phyloP scores from a whole-genome alignment of 2,329 filamentous ascomycete species.

The Pseudogymnoascus sp. region DNA sequence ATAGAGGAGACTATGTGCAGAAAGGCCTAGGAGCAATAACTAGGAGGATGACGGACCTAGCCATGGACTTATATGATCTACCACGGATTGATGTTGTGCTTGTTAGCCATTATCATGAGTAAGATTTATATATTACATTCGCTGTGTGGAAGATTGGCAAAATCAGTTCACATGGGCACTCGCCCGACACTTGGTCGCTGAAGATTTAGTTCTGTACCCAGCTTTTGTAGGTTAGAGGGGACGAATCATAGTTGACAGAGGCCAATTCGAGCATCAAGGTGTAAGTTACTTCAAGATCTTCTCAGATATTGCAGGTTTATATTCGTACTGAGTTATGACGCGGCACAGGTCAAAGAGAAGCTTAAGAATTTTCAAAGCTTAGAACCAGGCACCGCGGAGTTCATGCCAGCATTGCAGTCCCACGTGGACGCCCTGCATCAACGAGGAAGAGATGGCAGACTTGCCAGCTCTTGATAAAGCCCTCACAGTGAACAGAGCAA shows the following conservation, averaged over 20 bases:
- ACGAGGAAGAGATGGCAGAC: neutral
- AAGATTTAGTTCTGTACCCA: conserved; percentile 45
- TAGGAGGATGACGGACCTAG: conserved; percentile 47
- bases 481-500: neutral
- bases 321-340: neutral
- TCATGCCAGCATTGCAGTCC: conserved; percentile 34
- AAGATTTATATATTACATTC: too few species aligned
- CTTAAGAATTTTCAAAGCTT: conserved; percentile 43
- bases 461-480: neutral
- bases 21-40: conserved; percentile 53
- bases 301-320: neutral
- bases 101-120: conserved; percentile 55
- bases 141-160: too few species aligned
- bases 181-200: conserved; percentile 38
- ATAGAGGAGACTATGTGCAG: conserved; percentile 57
- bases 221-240: conserved; percentile 40
- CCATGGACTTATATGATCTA: conserved; percentile 49
- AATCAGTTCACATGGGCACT: conserved; percentile 43
- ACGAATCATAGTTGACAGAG: conserved; percentile 36
- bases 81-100: conserved; percentile 52
- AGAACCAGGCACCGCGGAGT: conserved; percentile 32
- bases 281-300: conserved; percentile 25
- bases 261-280: conserved; percentile 39
- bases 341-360: conserved; percentile 41
- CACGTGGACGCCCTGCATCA: conserved; percentile 42